Evolutionary conservation across 1,284 basidiomycete species (phyloP).

Genomic region (Ganoderma meredithae): DNA sequence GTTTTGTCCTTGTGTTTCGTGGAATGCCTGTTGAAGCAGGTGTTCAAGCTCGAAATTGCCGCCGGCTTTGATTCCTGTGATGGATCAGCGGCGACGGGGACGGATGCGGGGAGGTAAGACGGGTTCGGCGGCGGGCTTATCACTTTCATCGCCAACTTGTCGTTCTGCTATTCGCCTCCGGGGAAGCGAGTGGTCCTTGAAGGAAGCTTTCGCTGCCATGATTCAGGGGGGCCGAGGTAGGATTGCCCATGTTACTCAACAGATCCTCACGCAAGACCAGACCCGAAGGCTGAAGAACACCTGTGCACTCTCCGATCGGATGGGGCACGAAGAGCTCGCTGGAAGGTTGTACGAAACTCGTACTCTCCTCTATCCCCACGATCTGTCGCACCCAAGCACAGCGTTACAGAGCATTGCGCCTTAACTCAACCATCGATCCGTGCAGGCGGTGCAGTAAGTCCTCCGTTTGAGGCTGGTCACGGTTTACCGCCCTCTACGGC

Average conservation of each 20-base stretch:
- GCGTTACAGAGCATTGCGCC: neutral
- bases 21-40: neutral
- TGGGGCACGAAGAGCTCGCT: neutral
- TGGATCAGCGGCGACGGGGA: neutral
- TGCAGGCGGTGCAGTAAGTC: neutral
- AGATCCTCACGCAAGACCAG: neutral
- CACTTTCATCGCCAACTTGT: neutral
- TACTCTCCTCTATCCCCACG: neutral
- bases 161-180: neutral
- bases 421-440: neutral
- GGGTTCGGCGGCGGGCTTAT: neutral
- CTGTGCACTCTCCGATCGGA: neutral
- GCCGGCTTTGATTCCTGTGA: neutral
- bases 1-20: neutral
- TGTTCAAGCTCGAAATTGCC: neutral
- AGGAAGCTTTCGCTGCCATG: neutral
- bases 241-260: neutral
- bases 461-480: neutral
- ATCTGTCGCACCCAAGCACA: neutral
- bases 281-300: neutral
- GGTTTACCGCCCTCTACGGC: neutral
- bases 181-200: neutral
- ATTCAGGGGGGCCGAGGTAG: neutral
- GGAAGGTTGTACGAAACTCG: neutral
- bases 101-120: neutral